phyloP scores from a whole-genome alignment of 345 rosid genomes.

The Lepidium aucheri region DNA sequence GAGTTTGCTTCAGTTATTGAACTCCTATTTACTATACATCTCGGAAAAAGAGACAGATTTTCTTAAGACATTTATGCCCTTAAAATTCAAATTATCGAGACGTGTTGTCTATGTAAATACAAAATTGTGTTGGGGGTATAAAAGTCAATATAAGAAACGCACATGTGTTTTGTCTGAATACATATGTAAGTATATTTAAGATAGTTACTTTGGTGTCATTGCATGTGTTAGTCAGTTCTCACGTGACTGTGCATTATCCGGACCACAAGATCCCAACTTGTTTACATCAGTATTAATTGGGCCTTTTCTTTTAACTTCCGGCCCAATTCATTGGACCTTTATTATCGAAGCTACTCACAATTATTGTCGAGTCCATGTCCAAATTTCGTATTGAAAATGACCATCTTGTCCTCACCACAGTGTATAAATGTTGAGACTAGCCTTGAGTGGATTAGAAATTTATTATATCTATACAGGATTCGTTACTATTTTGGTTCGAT shows the following conservation, averaged over 20 bases:
- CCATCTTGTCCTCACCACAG: not conserved
- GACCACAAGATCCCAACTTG: not conserved
- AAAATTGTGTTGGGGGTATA: not conserved
- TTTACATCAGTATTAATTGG: not conserved
- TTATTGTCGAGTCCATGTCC: not conserved
- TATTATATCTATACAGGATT: too few species aligned
- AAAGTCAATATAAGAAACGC: not conserved
- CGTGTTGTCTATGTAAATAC: not conserved
- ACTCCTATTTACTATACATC: not conserved
- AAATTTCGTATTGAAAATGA: not conserved
- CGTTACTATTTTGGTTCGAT: too few species aligned
- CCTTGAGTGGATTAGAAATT: too few species aligned
- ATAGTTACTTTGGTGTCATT: not conserved
- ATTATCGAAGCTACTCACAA: not conserved
- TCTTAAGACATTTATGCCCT: conserved; percentile 13
- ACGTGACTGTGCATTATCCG: conserved; percentile 2
- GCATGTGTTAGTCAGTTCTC: conserved; percentile 15
- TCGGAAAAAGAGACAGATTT: not conserved
- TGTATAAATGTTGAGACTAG: not conserved
- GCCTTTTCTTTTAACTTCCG: not conserved
- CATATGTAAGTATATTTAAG: not conserved
- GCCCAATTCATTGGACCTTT: not conserved
- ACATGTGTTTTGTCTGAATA: conserved; percentile 11
- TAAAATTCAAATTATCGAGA: not conserved
- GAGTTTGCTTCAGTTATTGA: conserved; percentile 16